Base-by-base conservation (phyloP, 441 rosid genomes). In the Erodium moschatum region DNA sequence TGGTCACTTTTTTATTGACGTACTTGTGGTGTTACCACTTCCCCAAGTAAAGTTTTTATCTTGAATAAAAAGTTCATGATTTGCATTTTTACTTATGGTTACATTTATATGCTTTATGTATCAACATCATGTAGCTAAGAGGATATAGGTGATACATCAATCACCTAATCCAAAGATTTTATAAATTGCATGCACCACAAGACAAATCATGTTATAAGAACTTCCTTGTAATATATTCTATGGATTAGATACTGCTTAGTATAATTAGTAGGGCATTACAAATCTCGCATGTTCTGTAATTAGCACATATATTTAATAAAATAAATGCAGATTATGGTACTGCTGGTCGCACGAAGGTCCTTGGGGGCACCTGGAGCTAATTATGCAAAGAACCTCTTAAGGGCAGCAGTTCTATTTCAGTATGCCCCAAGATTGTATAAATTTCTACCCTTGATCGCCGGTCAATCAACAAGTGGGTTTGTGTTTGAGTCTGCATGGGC, bases 401-500 rank as follows among this genome's bases (percentile, higher is more conserved):
- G 90, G 0, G 77, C 72, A 1, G 83, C 84, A 8, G 80, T 93
- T 76, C 87, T 90, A 72, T 40, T 83, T 74, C 97, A 93, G 68
- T 86, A 93, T 69, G 46, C 85, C 64, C 97, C 96, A 66, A 89
- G 91, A 74, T 76, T 90, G 66, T 87, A 73, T 71, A 87, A 94
- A 69, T 80, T 93, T 75, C 73, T 85, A 31, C 96, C 96, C 38
- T 74, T 85, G 75, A 82, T 93, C 74, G 85, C 85, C 68, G 97
- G 98, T 6, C 90, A 82, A 72, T 82, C 97, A 68, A 83, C 91
- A 2, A 79, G 73, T 0, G 90, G 95, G 40, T 86, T 89, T 71
- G 79, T 90, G 65, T 90, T 93, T 81, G 96, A 93, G 88, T 90
- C 96, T 0, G 96, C 95, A 61, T 84, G 91, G 96, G 88, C 87